These are phyloP conservation scores for Stephania cephalantha DNA, from an alignment of 164 flowering plant genomes.

Conservation along the genomic window DNA sequence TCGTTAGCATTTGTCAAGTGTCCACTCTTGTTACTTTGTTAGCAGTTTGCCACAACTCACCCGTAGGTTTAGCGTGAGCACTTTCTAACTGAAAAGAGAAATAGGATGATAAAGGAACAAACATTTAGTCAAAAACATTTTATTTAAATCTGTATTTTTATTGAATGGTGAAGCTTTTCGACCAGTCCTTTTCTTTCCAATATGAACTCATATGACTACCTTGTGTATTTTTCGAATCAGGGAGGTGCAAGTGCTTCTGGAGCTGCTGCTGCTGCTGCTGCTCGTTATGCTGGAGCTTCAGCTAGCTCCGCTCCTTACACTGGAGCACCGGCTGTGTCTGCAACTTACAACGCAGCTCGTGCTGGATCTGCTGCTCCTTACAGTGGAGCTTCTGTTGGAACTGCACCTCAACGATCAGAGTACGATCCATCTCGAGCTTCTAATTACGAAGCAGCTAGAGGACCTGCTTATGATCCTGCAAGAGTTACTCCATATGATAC, in stretches of 20 bases:
- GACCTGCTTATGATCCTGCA: constrained; percentile 13
- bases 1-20: no score
- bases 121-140: neutral
- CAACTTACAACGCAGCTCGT: no score
- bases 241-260: constrained; percentile 13
- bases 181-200: neutral
- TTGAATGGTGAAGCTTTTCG: neutral
- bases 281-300: constrained; percentile 32
- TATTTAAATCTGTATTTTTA: neutral
- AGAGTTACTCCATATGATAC: constrained; percentile 22
- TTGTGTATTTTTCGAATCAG: constrained; percentile 6
- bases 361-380: neutral
- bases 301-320: constrained; percentile 11
- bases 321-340: constrained; percentile 24
- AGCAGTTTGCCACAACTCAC: neutral
- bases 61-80: neutral
- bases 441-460: constrained; percentile 22
- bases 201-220: neutral
- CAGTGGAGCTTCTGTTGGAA: constrained; percentile 3
- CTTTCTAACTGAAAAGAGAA: neutral
- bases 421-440: constrained; percentile 23
- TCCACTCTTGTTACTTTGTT: no score
- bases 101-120: neutral
- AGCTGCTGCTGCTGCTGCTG: constrained; percentile 13
- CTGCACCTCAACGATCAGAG: constrained; percentile 26